Evolutionary conservation across 495 filamentous ascomycete genomes (phyloP), one percentile per base, ranked within the genome.

Genomic region (Penicillium maclennaniae): DNA sequence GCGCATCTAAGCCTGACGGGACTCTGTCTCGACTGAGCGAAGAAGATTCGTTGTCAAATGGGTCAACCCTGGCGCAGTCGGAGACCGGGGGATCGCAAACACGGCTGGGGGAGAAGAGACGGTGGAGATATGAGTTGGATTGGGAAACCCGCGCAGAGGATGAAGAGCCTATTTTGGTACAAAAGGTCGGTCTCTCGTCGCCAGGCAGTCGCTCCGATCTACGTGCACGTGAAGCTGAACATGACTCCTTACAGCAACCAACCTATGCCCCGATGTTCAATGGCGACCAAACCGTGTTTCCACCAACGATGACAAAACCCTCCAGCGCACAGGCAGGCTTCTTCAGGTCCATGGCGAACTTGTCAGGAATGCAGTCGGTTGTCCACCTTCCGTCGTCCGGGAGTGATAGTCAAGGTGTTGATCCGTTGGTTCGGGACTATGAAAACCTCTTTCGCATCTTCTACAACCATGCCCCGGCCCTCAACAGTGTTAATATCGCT

Each of bases 361-460:
- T 85, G 56, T 72, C 82, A 9, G 77, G 81, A 34, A 73, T 79
- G 69, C 66, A 83, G 72, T 73, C 80, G 81, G 54, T 75, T 66
- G 39, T 72, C 58, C 58, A 77, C 56, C 59, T 75, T 27, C 71
- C 72, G 25, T 65, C 69, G 49, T 50, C 62, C 4, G 56, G 55
- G n/a, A 58, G 55, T 19, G 53, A 60, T 17, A 56, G 66, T n/a
- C 67, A 73, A 28, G 71, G 80, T 45, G 79, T 84, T 46, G 77
- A 95, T 46, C 71, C 72, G 43, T 76, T 89, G 21, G 72, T 96
- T 31, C 87, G 88, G 43, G 88, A 93, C 68, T 96, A 96, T 68
- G 91, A 95, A 67, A 96, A 95, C 71, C 79, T 96, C 47, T 89
- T 96, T 67, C 86, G 91, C 49, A 82, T 91, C 43, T 95, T 95